A percentile compares a stretch with the other conserved stretches of the same genome.
Conservation (phyloP, 2,329 filamentous ascomycete genomes). For the Colletotrichum karsti region DNA sequence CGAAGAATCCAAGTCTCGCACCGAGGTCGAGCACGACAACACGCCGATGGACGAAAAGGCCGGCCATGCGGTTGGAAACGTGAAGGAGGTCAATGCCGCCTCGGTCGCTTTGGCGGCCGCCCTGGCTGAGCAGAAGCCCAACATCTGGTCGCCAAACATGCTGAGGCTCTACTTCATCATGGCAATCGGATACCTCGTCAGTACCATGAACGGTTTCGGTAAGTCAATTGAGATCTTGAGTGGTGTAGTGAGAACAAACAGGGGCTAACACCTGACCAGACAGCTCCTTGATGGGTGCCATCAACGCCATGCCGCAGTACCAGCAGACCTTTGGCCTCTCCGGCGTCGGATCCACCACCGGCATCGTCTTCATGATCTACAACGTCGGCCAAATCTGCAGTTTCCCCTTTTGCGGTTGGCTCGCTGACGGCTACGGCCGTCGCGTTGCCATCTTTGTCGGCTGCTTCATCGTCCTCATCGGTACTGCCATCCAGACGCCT, state of each 20-base stretch:
- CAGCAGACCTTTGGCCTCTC: constrained; percentile 52
- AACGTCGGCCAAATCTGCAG: constrained; percentile 57
- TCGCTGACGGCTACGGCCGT: constrained; percentile 58
- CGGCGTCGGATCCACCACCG: constrained; percentile 53
- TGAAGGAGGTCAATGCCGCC: constrained; percentile 44
- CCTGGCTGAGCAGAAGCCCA: constrained; percentile 43
- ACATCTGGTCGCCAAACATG: constrained; percentile 42
- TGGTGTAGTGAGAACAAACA: no score
- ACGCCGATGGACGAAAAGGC: constrained; percentile 19
- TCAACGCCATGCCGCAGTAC: constrained; percentile 57
- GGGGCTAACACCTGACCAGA: constrained; percentile 43
- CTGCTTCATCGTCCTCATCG: constrained; percentile 54
- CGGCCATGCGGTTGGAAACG: constrained; percentile 30
- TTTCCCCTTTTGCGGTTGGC: constrained; percentile 56
- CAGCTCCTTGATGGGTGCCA: constrained; percentile 44
- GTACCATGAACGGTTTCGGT: constrained; percentile 41
- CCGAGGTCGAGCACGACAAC: constrained; percentile 25
- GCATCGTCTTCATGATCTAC: constrained; percentile 55
- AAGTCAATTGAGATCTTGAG: background rate
- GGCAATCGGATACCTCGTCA: constrained; percentile 36
- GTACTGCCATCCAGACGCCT: constrained; percentile 52
- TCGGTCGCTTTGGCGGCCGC: constrained; percentile 45
- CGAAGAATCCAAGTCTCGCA: constrained; percentile 9
- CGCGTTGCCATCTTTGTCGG: constrained; percentile 60
- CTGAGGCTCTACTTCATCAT: constrained; percentile 39